Percentiles rank a stretch among this genome's conserved stretches.
phyloP scores from a whole-genome alignment of 2,329 filamentous ascomycete species.

The Tolypocladium guangdongense region DNA sequence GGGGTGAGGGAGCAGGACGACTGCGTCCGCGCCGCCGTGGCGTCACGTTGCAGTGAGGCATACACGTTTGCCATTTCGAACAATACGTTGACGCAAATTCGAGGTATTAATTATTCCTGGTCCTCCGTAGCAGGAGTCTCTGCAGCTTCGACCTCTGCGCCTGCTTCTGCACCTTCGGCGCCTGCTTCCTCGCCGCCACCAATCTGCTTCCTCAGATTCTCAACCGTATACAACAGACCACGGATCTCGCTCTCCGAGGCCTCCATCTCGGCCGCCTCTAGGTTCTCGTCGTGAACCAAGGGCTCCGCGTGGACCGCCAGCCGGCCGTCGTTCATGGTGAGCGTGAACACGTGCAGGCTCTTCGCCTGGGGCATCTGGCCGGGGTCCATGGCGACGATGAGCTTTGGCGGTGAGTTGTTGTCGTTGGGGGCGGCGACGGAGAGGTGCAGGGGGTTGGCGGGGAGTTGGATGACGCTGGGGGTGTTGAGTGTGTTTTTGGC shows the following conservation, averaged over 20 bases:
- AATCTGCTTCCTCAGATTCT: constrained; percentile 35
- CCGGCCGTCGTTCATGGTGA: constrained; percentile 20
- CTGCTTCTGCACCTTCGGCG: neutral
- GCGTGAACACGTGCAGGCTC: constrained; percentile 19
- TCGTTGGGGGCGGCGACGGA: constrained; percentile 13
- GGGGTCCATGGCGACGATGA: constrained; percentile 31
- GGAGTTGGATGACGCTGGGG: constrained; percentile 36
- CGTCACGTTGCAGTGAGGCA: neutral
- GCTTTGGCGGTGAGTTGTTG: constrained; percentile 11
- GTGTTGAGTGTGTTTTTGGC: constrained; percentile 37
- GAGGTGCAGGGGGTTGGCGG: constrained; percentile 55
- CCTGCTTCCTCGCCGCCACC: constrained; percentile 12
- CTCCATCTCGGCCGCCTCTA: constrained; percentile 20
- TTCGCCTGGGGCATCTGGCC: constrained; percentile 14
- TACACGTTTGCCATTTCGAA: neutral
- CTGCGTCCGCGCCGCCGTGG: constrained; percentile 10
- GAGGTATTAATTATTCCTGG: neutral
- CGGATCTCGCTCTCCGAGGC: constrained; percentile 26
- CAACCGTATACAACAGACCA: constrained; percentile 33
- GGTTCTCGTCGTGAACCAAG: constrained; percentile 12
- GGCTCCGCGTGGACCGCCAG: constrained; percentile 17
- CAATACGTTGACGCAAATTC: neutral
- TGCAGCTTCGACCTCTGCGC: constrained; percentile 2
- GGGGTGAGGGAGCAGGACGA: neutral
- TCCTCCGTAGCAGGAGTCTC: constrained; percentile 1